Conservation (phyloP, 768 basidiomycete species). For the Tricholoma sp. region DNA sequence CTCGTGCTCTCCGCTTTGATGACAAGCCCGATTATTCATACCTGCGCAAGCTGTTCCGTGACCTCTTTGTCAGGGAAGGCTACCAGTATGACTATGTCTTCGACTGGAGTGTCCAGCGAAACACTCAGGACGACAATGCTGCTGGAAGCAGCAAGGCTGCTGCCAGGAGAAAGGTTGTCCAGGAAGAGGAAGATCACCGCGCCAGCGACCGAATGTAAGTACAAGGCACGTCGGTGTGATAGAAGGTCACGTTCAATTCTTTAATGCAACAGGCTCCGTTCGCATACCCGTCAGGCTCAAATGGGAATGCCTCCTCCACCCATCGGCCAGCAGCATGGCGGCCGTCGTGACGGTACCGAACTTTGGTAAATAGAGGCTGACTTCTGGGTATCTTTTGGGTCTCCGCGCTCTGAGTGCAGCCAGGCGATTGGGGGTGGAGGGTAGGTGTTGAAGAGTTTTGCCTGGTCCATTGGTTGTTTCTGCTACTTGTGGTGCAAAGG, state of each 20-base stretch:
- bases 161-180: constrained; percentile 72
- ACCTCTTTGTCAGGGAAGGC: constrained; percentile 94
- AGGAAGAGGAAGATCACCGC: constrained; percentile 82
- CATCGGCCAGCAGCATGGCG: constrained; percentile 40
- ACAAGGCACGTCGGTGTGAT: constrained; percentile 7
- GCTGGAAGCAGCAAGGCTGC: constrained; percentile 56
- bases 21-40: constrained; percentile 99
- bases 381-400: constrained; percentile 25
- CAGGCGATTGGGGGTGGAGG: constrained; percentile 45
- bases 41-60: constrained; percentile 98
- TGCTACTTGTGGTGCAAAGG: constrained; percentile 30
- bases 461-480: constrained; percentile 25
- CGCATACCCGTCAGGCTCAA: constrained; percentile 80
- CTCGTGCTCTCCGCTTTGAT: constrained; percentile 97
- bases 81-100: constrained; percentile 99
- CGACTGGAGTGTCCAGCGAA: constrained; percentile 92
- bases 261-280: constrained; percentile 60
- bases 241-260: constrained; percentile 13
- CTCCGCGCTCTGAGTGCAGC: constrained; percentile 40
- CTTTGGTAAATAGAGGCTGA: constrained; percentile 44
- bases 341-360: constrained; percentile 45
- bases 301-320: constrained; percentile 46
- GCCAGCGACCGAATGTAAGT: constrained; percentile 80
- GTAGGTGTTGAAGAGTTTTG: constrained; percentile 37
- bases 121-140: constrained; percentile 56